A percentile compares a stretch with the other conserved stretches of the same genome.
These are phyloP conservation scores for Solanum pimpinellifolium DNA, from an alignment of 257 asterid species.

Conservation along the genomic window DNA sequence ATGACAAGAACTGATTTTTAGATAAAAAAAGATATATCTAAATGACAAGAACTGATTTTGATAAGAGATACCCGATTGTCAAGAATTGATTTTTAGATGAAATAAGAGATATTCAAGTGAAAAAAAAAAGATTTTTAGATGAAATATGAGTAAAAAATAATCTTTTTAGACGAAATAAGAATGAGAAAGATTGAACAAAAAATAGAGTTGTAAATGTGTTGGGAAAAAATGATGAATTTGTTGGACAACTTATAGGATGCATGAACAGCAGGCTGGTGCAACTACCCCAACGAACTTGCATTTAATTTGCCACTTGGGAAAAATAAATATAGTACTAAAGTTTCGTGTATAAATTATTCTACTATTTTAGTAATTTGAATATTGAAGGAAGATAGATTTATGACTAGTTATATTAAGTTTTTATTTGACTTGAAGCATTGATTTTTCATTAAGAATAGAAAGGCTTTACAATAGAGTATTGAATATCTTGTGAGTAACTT, in stretches of 20 bases:
- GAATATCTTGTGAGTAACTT: background rate
- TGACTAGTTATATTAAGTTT: background rate
- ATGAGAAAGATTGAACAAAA: background rate
- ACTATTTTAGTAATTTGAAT: background rate
- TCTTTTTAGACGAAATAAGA: background rate
- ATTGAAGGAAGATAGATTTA: background rate
- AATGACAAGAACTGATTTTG: too few species aligned
- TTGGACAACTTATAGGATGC: background rate
- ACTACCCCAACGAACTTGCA: conserved; percentile 11
- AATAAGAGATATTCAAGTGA: too few species aligned
- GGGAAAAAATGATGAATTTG: background rate
- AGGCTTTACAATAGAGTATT: background rate
- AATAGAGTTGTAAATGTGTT: background rate
- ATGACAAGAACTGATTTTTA: too few species aligned
- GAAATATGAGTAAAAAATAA: too few species aligned
- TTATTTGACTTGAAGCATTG: background rate
- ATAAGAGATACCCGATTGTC: too few species aligned
- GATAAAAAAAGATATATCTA: too few species aligned
- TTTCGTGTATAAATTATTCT: background rate
- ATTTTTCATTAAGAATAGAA: background rate
- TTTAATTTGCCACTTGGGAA: background rate
- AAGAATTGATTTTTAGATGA: too few species aligned
- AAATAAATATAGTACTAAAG: background rate
- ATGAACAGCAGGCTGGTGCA: background rate
- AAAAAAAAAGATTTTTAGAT: too few species aligned